A percentile compares a stretch with the other conserved stretches of the same genome.
These are phyloP conservation scores for Syzygium aqueum DNA, from an alignment of 345 rosid species.

Conservation along the genomic window DNA sequence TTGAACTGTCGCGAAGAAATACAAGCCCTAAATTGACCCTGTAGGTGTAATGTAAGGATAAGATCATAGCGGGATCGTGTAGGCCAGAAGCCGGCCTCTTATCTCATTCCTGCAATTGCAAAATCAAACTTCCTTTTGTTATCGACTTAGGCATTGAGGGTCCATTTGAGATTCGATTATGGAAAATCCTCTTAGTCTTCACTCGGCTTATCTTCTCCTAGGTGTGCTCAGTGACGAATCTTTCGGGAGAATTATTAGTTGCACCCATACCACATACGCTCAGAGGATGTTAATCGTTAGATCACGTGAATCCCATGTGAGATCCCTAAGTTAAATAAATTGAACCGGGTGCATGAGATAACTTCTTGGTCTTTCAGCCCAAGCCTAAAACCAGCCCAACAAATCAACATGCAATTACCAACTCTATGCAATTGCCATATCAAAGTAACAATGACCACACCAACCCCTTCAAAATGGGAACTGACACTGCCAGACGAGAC, in stretches of 20 bases:
- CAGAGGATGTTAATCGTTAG: rapidly evolving
- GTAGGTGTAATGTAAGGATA: not conserved
- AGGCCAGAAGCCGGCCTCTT: not conserved
- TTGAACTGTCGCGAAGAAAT: not conserved
- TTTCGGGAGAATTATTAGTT: not conserved
- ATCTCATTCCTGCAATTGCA: not conserved
- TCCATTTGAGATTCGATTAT: not conserved
- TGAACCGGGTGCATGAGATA: not conserved
- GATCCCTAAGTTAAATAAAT: not conserved
- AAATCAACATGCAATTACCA: not conserved
- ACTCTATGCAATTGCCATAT: not conserved
- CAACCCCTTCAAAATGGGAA: not conserved
- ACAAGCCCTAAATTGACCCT: not conserved
- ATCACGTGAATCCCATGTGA: not conserved
- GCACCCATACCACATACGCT: rapidly evolving
- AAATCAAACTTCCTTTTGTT: not conserved
- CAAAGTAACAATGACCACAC: not conserved
- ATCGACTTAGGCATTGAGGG: not conserved
- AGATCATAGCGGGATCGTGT: not conserved
- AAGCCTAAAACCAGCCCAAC: not conserved
- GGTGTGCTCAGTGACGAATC: not conserved
- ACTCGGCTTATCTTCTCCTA: not conserved
- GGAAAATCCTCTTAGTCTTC: not conserved
- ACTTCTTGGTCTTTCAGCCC: not conserved
- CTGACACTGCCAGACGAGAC: not conserved